Conservation (phyloP, 169 alveolate genomes). For the Plasmodium blacklocki region DNA sequence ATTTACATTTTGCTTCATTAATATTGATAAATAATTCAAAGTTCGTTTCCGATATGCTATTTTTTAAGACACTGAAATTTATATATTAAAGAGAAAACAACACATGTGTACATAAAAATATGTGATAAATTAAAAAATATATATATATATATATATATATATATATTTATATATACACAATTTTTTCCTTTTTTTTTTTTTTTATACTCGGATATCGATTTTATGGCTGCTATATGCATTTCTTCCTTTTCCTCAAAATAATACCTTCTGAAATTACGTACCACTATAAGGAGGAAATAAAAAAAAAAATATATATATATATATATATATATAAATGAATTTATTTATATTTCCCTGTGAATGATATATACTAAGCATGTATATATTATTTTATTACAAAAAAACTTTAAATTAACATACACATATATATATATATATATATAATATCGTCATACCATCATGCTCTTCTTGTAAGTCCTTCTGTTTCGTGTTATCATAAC, state of each 20-base stretch:
- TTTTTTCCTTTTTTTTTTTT: not conserved
- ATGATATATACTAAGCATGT: too few species aligned
- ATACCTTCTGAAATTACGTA: constrained; percentile 47
- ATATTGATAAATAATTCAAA: constrained; percentile 50
- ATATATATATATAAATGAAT: not conserved
- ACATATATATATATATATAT: not conserved
- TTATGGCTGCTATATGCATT: constrained; percentile 69
- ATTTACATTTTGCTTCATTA: constrained; percentile 44
- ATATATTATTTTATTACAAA: too few species aligned
- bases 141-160: not conserved
- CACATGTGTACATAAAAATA: not conserved
- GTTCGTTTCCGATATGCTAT: constrained; percentile 30
- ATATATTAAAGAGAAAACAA: not conserved
- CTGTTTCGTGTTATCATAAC: constrained; percentile 6
- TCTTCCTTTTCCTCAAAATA: constrained; percentile 53
- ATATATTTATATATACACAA: not conserved
- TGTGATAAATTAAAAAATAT: not conserved
- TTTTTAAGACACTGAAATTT: constrained; percentile 38
- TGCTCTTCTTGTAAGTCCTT: constrained; percentile 62
- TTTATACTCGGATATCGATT: constrained; percentile 54
- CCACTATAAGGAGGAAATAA: constrained; percentile 24
- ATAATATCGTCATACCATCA: constrained; percentile 38
- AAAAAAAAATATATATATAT: not conserved
- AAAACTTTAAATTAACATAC: not conserved
- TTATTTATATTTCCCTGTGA: not conserved